Evolutionary conservation across 352 stramenopile species (phyloP), one percentile per base, ranked within the genome.

Genomic region (Globisporangium lucens): DNA sequence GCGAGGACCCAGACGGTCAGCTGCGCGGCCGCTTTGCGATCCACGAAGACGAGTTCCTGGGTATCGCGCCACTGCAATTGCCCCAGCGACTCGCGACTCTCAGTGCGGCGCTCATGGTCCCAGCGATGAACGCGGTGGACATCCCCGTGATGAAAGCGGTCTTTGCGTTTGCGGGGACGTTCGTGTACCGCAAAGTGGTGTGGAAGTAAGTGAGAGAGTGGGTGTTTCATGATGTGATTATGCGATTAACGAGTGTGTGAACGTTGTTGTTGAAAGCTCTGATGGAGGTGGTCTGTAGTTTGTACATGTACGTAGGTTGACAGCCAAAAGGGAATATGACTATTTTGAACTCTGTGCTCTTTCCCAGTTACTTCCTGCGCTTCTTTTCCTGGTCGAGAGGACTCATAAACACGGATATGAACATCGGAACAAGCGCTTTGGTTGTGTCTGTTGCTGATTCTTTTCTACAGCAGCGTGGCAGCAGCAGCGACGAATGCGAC

Each of bases 121-220:
- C 69, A 10, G 49, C 56, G 22, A 49, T 67, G 13, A 71, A 69
- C 15, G 61, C 29, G 15, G 41, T 82, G 7, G 77, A 84, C 27
- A 49, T 41, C 22, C 67, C 63, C 2, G 61, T 82, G 22, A 24
- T 89, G 36, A 30, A 72, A n/a, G 67, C 63, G 22, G 77, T 86
- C 55, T 67, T 75, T 52, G 70, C 60, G 4, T 79, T 76, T 43
- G 65, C 77, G 13, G 73, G 57, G 10, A 36, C 30, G 12, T 29
- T 63, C 0, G 27, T 80, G 22, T 63, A 69, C 38, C 77, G 77
- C 13, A 63, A 73, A 12, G 52, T 86, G 22, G 20, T 71, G 15
- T 89, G 75, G 77, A 70, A 67, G 29, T 85, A 70, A 67, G 29
- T 85, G 65, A 80, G 15, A 35, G 17, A n/a, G 35, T n/a, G 27